These are phyloP conservation scores for Ceratocystiopsis brevicomis DNA, from an alignment of 2,329 filamentous ascomycete genomes.

Conservation along the genomic window DNA sequence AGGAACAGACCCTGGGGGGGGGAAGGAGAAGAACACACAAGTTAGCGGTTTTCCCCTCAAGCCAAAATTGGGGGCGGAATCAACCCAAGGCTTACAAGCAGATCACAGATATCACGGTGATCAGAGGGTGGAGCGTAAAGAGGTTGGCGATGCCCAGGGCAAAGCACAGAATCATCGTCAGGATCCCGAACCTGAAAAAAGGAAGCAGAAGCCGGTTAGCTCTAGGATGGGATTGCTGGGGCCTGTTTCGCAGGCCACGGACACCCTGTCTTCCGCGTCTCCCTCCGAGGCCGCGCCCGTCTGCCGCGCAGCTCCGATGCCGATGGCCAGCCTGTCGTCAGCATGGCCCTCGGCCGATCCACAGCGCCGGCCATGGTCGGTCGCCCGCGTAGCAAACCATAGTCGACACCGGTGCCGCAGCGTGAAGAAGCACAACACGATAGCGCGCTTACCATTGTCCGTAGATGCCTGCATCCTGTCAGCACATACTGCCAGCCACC, in stretches of 20 bases:
- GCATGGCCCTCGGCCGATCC: no score
- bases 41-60: no score
- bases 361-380: no score
- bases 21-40: no score
- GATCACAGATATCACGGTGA: slow-evolving; percentile 33
- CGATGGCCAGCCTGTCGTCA: no score
- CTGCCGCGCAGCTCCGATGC: no score
- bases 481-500: slow-evolving; percentile 1
- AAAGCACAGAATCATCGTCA: slow-evolving; percentile 53
- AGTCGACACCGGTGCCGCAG: not conserved
- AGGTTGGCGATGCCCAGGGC: slow-evolving; percentile 51
- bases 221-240: not conserved
- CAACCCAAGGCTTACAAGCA: slow-evolving; percentile 27
- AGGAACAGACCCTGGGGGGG: slow-evolving; percentile 39
- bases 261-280: no score
- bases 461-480: slow-evolving; percentile 40
- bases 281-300: no score
- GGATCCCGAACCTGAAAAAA: slow-evolving; percentile 41
- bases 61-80: not conserved
- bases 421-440: not conserved
- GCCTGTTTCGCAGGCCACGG: no score
- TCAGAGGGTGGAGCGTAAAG: slow-evolving; percentile 31
- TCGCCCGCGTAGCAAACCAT: no score
- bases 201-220: not conserved
- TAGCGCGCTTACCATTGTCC: slow-evolving; percentile 47